Base-by-base conservation (phyloP, 1,284 basidiomycete genomes). In the Malassezia furfur region DNA sequence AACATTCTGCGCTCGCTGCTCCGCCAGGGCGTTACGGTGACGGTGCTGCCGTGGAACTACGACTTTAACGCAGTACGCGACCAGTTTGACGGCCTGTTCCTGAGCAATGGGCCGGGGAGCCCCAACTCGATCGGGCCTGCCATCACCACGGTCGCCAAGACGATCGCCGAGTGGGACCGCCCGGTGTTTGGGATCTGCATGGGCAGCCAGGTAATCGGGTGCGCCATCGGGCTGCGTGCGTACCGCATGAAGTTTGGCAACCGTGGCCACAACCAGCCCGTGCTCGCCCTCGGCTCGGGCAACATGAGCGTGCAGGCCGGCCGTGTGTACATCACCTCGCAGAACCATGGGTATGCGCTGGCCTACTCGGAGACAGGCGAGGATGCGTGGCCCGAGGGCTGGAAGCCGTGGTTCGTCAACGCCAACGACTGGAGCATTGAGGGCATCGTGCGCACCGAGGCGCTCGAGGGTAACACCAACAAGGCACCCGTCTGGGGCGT, bases 181-280 rank as follows among this genome's bases (percentile, higher is more conserved):
- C 93, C 93, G 21, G 82, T 98, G 50, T 98, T 98, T 70, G 94
- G 93, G 57, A 94, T 98, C 72, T 98, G 93, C 78, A 98, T 98
- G 94, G 94, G 67, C 35, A 63, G 70, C 61, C 70, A 72, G 50
- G 83, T 98, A 66, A 88, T 98, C 66, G 93, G 94, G 47, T 86
- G 98, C 79, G 93, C 93, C 15, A 91, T 91, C 19, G 94, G 94
- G 40, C 78, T 96, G 59, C 90, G 96, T 69, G 89, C 91, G 7
- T 96, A 96, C 77, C 82, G 91, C 32, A 94, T 94, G 90, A 88
- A 85, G 19, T 96, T 96, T 72, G 91, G 93, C 28, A 96, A 98
- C 77, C 86, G 93, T 68, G 93, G 93, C n/a, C 94, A 98, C 78
- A 98, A 98, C 76, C 93, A 98, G 77, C 93, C 93, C 38, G 93